Base-by-base conservation (phyloP, 1,284 basidiomycete species). In the Neonothopanus nambi region DNA sequence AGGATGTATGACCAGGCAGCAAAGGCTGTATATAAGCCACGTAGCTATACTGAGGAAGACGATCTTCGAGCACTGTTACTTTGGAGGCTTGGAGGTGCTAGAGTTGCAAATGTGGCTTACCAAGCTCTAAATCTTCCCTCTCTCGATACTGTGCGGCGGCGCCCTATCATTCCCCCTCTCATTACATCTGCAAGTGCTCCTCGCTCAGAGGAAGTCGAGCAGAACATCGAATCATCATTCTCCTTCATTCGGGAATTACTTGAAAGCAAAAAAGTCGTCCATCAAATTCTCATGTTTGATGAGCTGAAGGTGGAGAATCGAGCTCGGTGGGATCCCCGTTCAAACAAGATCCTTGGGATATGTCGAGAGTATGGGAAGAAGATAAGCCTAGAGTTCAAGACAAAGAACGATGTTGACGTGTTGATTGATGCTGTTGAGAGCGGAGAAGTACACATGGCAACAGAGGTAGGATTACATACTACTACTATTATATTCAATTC, bases 231-330 rank as follows among this genome's bases (percentile, higher is more conserved):
- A 21, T 13, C 37, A 3, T 54, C 20, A n/a, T 36, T 54, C n/a
- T 17, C 3, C 3, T 23, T 37, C 20, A 15, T 49, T 13, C 13
- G 11, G 9, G 36, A 26, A 23, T 8, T 43, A 12, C 33, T 44
- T 12, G 13, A 9, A 8, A 23, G 17, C 9, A 18, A 28, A 35
- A 36, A 33, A 20, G 30, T 51, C 39, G 33, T 24, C 20, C 55
- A 59, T 46, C 43, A 38, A 7, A 33, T 61, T 2, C 18, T 68
- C 4, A 67, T 67, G 65, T 38, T 65, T 45, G 62, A 67, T 45
- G 63, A 69, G 52, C 48, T 68, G 3, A 60, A 59, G 26, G 44
- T 64, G 5, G 60, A 68, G 44, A 52, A 60, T 17, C 33, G 62
- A 5, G 55, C 57, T 28, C 51, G 61, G 0, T 65, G 55, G 53